Base-by-base conservation (phyloP, 495 filamentous ascomycete genomes). In the Lineolata rhizophorae region DNA sequence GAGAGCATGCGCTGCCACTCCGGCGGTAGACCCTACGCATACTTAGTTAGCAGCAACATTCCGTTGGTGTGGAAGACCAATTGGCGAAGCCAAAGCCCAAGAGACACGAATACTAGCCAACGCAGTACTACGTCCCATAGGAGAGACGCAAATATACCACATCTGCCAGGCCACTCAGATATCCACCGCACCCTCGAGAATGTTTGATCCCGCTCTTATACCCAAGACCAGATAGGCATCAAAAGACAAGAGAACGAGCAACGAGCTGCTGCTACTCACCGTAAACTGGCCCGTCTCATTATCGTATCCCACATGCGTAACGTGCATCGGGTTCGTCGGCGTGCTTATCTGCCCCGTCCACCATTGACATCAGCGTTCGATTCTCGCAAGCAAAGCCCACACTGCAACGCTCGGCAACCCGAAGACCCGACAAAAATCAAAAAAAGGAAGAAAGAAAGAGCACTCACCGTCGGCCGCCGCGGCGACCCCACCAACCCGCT, bases 291-390 rank as follows among this genome's bases (percentile, higher is more conserved):
- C 87, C 2, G 87, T 97, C 42, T 81, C 67, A 55, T 90, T 91
- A 52, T 97, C 84, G 50, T 92, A 93, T 30, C 90, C 84, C 34
- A 97, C 87, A 48, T 97, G 87, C 27, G 90, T 97, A 33, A 97
- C 76, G 50, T 97, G 87, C 18, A 95, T 82, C 8, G 90, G 90
- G 48, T 97, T 94, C 52, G 92, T 83, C 26, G 87, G 87, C 5
- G 79, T 74, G 4, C n/a, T n/a, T n/a, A n/a, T n/a, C n/a, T n/a
- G n/a, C n/a, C n/a, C n/a, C n/a, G n/a, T n/a, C n/a, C n/a, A n/a
- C n/a, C n/a, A n/a, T n/a, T n/a, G n/a, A n/a, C n/a, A n/a, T n/a
- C n/a, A n/a, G n/a, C n/a, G n/a, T n/a, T n/a, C n/a, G n/a, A n/a
- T n/a, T n/a, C n/a, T n/a, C n/a, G n/a, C n/a, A n/a, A n/a, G n/a